Evolutionary conservation across 192 early-diverging fungal species (phyloP).

Genomic region (Coemansia sp.): DNA sequence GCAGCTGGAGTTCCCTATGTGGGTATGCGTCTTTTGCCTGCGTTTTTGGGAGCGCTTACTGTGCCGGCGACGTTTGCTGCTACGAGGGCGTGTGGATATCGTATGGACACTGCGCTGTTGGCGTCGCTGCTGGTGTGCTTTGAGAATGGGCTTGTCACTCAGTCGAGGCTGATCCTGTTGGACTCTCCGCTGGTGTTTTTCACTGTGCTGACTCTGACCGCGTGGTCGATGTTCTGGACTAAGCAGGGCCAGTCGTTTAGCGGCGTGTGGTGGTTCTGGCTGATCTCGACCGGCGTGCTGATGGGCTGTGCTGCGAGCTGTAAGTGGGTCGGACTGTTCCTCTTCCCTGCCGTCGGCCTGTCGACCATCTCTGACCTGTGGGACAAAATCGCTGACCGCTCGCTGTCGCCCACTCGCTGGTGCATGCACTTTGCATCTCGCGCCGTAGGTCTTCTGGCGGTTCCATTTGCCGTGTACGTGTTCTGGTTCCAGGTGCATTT

Average conservation of each 20-base stretch:
- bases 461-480: constrained; percentile 84
- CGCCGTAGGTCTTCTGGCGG: constrained; percentile 77
- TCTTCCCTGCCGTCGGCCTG: constrained; percentile 83
- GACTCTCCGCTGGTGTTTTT: constrained; percentile 94
- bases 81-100: constrained; percentile 78
- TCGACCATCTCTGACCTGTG: constrained; percentile 88
- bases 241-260: constrained; percentile 71
- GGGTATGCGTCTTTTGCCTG: constrained; percentile 83
- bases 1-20: constrained; percentile 91
- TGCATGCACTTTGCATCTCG: constrained; percentile 80
- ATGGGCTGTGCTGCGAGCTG: constrained; percentile 78
- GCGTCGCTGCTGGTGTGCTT: constrained; percentile 84
- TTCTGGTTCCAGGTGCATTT: constrained; percentile 93
- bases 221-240: constrained; percentile 92
- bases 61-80: constrained; percentile 85
- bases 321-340: constrained; percentile 96
- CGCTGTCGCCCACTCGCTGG: constrained; percentile 60
- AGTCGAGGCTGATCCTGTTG: constrained; percentile 91
- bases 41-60: constrained; percentile 78
- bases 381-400: constrained; percentile 79
- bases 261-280: constrained; percentile 88
- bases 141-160: constrained; percentile 91
- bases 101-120: constrained; percentile 68
- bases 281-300: constrained; percentile 80
- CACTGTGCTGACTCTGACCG: constrained; percentile 74